Evolutionary conservation across 1,139 yeast genomes (phyloP).

Genomic region (Casaregolazyma lundiana): DNA sequence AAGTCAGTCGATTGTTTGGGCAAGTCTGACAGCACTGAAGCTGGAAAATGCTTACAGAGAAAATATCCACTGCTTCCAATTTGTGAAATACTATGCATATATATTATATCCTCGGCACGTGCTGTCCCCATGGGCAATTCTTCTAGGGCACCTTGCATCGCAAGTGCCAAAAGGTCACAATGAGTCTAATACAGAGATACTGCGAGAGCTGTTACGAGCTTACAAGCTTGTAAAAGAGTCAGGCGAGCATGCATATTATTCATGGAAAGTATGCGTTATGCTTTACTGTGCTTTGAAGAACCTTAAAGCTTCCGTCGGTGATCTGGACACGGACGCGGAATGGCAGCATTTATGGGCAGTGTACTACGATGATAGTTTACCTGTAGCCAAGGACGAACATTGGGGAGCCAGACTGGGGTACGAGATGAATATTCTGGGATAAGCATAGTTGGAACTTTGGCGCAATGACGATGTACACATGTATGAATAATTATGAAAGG

Average conservation of each 20-base stretch:
- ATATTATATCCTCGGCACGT: background rate
- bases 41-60: background rate
- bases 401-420: slow-evolving; percentile 3
- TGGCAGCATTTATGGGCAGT: slow-evolving; percentile 3
- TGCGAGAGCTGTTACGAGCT: slow-evolving; percentile 9
- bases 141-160: slow-evolving; percentile 1
- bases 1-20: background rate
- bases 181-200: slow-evolving; percentile 8
- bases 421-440: slow-evolving; percentile 1
- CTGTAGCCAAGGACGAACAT: slow-evolving; percentile 2
- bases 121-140: slow-evolving; percentile 4
- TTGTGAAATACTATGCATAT: background rate
- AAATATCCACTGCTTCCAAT: background rate
- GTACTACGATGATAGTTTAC: background rate
- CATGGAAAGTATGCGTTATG: slow-evolving; percentile 18
- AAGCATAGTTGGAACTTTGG: too few relatives aligned
- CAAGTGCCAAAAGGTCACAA: background rate
- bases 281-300: slow-evolving; percentile 13
- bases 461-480: too few relatives aligned
- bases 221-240: slow-evolving; percentile 12
- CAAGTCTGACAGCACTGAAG: background rate
- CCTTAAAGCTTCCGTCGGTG: background rate
- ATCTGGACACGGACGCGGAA: slow-evolving; percentile 1
- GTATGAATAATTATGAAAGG: too few relatives aligned
- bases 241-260: slow-evolving; percentile 13